Evolutionary conservation across 2,329 filamentous ascomycete species (phyloP).

Genomic region (Pestalotiopsis sp.): DNA sequence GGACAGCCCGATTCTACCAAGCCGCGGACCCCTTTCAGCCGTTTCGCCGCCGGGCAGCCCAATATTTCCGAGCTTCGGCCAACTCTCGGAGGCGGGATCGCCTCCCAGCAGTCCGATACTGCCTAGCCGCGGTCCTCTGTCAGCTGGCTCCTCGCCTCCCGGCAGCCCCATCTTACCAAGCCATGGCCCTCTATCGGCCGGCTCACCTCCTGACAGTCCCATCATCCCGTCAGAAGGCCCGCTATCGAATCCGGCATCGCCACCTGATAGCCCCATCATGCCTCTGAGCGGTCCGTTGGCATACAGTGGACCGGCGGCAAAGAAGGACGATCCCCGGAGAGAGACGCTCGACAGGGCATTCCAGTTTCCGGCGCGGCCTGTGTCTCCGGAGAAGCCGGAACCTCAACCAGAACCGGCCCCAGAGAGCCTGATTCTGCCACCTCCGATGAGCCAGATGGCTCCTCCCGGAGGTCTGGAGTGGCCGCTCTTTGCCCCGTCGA

Average conservation of each 20-base stretch:
- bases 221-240: not conserved
- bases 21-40: not conserved
- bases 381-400: not conserved
- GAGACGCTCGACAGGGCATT: constrained; percentile 7
- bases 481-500: not conserved
- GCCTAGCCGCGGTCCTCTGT: not conserved
- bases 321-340: not conserved
- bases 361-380: constrained; percentile 3
- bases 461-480: not conserved
- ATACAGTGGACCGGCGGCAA: not conserved
- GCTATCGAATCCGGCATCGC: not conserved
- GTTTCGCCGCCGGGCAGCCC: constrained; percentile 9
- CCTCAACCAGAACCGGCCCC: not conserved
- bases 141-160: not conserved
- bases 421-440: not conserved
- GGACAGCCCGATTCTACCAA: not conserved
- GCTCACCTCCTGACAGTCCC: constrained; percentile 10
- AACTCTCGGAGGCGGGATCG: not conserved
- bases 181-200: not conserved
- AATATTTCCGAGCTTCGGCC: not conserved
- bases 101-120: constrained; percentile 2
- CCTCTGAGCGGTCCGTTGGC: constrained; percentile 8
- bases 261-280: constrained; percentile 4
- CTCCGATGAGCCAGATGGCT: not conserved
- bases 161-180: not conserved